These are phyloP conservation scores for Labyrinthula sp. DNA, from an alignment of 352 stramenopile species.

Conservation along the genomic window DNA sequence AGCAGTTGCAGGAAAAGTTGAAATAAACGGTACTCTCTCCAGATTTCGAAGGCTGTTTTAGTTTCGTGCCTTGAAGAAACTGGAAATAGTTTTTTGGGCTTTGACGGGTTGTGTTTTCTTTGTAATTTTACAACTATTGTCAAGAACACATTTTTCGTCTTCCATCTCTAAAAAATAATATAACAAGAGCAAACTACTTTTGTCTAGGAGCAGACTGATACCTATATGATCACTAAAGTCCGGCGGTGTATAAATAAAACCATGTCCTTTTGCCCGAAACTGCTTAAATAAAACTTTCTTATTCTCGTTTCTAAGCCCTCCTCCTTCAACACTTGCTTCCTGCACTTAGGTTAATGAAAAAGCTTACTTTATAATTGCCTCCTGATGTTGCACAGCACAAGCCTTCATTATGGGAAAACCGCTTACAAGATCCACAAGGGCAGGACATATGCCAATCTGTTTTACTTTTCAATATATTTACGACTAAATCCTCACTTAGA, in stretches of 20 bases:
- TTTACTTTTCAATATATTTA: conserved; percentile 33
- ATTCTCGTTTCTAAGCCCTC: conserved; percentile 38
- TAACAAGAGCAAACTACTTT: background rate
- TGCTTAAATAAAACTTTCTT: conserved; percentile 40
- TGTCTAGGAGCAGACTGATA: conserved; percentile 40
- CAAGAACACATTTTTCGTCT: background rate
- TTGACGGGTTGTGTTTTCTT: conserved; percentile 20
- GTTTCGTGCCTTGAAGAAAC: conserved; percentile 11
- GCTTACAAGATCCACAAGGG: background rate
- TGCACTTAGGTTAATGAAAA: conserved; percentile 39
- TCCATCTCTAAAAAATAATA: no score
- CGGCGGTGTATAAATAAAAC: conserved; percentile 52
- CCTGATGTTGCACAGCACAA: no score
- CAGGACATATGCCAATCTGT: conserved; percentile 29
- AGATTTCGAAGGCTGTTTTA: background rate
- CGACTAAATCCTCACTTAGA: conserved; percentile 38
- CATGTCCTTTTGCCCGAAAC: conserved; percentile 41
- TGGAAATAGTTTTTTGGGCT: conserved; percentile 4
- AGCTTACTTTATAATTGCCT: no score
- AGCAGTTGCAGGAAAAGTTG: no score
- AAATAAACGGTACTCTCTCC: no score
- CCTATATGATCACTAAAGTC: conserved; percentile 46
- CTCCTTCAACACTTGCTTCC: conserved; percentile 41
- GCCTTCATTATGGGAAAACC: no score
- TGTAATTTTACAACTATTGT: background rate